Percentiles rank a stretch among this genome's conserved stretches.
phyloP scores from a whole-genome alignment of 495 filamentous ascomycete genomes.

The Penicillium nucicola region DNA sequence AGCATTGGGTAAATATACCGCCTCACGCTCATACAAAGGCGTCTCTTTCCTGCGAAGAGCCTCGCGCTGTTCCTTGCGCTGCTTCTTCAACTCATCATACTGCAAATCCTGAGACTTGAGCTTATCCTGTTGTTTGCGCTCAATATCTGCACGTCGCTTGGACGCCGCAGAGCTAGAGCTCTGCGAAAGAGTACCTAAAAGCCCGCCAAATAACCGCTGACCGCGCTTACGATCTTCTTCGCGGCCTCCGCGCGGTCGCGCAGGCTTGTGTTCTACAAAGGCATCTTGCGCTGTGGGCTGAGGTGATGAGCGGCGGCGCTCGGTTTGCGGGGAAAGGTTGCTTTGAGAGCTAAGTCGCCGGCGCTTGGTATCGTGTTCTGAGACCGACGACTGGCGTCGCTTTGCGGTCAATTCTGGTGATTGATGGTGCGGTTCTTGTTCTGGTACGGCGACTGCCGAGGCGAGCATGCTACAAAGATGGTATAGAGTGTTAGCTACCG shows the following conservation, averaged over 20 bases:
- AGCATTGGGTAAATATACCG: slow-evolving; percentile 51
- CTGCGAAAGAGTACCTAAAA: slow-evolving; percentile 86
- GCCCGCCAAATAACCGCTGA: slow-evolving; percentile 82
- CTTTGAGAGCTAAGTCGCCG: slow-evolving; percentile 43
- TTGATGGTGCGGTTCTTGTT: slow-evolving; percentile 31
- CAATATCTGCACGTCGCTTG: slow-evolving; percentile 81
- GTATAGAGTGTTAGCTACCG: not conserved
- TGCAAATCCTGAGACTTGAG: slow-evolving; percentile 70
- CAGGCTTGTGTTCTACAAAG: slow-evolving; percentile 43
- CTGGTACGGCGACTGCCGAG: slow-evolving; percentile 64
- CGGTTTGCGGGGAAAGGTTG: slow-evolving; percentile 15
- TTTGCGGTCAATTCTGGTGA: slow-evolving; percentile 43
- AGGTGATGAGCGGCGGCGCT: slow-evolving; percentile 11
- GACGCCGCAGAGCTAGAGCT: slow-evolving; percentile 63
- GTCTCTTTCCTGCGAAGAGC: slow-evolving; percentile 64
- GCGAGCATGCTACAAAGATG: slow-evolving; percentile 45
- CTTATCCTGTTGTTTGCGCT: slow-evolving; percentile 84
- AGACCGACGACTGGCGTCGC: slow-evolving; percentile 54
- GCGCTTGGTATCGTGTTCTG: slow-evolving; percentile 56
- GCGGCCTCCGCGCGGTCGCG: slow-evolving; percentile 32
- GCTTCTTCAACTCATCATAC: slow-evolving; percentile 64
- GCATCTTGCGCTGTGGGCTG: slow-evolving; percentile 14
- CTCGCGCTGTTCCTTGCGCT: slow-evolving; percentile 58
- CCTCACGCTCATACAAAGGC: slow-evolving; percentile 71
- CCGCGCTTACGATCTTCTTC: slow-evolving; percentile 84